Conservation (phyloP, 2,329 filamentous ascomycete genomes). For the Dactylellina sp. region DNA sequence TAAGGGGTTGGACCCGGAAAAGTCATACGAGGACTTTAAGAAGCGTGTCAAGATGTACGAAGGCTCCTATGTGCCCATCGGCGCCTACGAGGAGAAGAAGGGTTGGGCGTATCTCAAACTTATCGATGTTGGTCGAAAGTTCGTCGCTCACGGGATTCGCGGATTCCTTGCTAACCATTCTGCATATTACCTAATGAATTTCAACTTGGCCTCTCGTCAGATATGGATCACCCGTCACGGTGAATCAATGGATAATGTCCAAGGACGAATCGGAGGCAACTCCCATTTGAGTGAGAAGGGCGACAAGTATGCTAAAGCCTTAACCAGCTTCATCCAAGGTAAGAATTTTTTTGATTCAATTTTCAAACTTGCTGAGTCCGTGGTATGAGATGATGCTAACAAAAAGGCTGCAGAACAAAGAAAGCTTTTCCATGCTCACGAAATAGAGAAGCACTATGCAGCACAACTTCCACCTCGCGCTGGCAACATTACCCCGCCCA, state of each 20-base stretch:
- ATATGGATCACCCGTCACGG: constrained; percentile 97
- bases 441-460: constrained; percentile 60
- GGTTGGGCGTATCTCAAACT: constrained; percentile 95
- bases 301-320: constrained; percentile 78
- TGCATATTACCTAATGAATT: constrained; percentile 93
- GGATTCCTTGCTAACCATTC: constrained; percentile 93
- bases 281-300: constrained; percentile 85
- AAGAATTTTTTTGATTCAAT: constrained; percentile 18
- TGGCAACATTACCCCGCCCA: constrained; percentile 92
- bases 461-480: constrained; percentile 85
- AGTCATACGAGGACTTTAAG: constrained; percentile 90
- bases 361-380: no score
- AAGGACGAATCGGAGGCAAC: constrained; percentile 90
- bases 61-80: constrained; percentile 90
- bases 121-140: constrained; percentile 95
- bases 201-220: constrained; percentile 93
- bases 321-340: constrained; percentile 79
- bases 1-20: constrained; percentile 87
- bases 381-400: constrained; percentile 8
- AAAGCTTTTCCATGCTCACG: constrained; percentile 59
- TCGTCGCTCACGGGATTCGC: constrained; percentile 87
- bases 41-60: constrained; percentile 92
- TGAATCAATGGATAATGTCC: constrained; percentile 86
- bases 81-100: constrained; percentile 88
- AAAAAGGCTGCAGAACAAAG: constrained; percentile 57